Evolutionary conservation across 352 stramenopile species (phyloP).

Genomic region (Phytophthora uliginosa): DNA sequence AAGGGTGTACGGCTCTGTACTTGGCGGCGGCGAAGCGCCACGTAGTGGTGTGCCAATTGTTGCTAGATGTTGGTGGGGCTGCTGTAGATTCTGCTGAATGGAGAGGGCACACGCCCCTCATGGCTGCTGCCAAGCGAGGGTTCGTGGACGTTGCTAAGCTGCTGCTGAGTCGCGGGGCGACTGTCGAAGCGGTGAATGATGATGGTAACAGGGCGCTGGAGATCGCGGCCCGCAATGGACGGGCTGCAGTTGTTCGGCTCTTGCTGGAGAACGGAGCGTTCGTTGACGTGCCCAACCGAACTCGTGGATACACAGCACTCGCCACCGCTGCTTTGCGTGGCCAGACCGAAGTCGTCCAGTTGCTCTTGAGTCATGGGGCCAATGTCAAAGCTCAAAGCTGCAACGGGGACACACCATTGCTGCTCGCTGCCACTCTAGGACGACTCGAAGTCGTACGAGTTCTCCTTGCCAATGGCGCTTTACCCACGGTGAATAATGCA

Average conservation of each 20-base stretch:
- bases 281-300: constrained; percentile 37
- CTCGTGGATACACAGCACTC: constrained; percentile 34
- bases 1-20: constrained; percentile 28
- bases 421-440: constrained; percentile 36
- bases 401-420: constrained; percentile 32
- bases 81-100: constrained; percentile 26
- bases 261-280: constrained; percentile 33
- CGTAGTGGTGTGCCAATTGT: constrained; percentile 31
- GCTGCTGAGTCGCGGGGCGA: constrained; percentile 31
- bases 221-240: constrained; percentile 32
- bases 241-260: constrained; percentile 22
- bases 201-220: constrained; percentile 39
- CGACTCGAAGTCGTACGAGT: constrained; percentile 30
- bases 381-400: constrained; percentile 29
- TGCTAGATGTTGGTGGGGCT: constrained; percentile 35
- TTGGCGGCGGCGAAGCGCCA: constrained; percentile 30
- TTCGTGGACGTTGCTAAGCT: constrained; percentile 29
- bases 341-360: constrained; percentile 25
- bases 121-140: constrained; percentile 35
- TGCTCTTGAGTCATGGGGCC: constrained; percentile 32
- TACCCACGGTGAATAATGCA: constrained; percentile 16
- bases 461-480: constrained; percentile 27
- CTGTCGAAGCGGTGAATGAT: constrained; percentile 28
- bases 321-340: constrained; percentile 33
- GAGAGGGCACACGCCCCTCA: constrained; percentile 38